Percentiles rank a stretch among this genome's conserved stretches.
phyloP scores from a whole-genome alignment of 352 stramenopile genomes.

The Phytopythium helicoides region DNA sequence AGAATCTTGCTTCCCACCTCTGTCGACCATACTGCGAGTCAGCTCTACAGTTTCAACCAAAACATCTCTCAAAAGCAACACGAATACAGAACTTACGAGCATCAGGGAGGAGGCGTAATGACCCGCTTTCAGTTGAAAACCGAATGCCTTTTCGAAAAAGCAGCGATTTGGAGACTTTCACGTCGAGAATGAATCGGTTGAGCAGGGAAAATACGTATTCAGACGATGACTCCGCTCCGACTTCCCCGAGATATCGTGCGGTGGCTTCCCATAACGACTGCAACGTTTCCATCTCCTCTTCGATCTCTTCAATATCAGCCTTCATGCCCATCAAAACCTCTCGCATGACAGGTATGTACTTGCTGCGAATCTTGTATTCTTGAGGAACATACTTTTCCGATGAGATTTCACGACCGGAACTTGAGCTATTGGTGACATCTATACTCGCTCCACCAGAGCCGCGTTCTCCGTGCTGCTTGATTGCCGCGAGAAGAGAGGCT shows the following conservation, averaged over 20 bases:
- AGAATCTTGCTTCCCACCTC: conserved; percentile 65
- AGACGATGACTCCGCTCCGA: conserved; percentile 47
- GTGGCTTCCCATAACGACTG: conserved; percentile 59
- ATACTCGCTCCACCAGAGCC: too few species aligned
- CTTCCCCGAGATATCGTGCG: conserved; percentile 68
- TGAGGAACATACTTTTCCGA: conserved; percentile 31
- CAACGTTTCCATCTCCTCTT: conserved; percentile 63
- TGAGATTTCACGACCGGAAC: too few species aligned
- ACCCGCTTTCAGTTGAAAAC: conserved; percentile 32
- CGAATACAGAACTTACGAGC: too few species aligned
- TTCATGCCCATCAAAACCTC: conserved; percentile 51
- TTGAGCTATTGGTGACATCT: too few species aligned
- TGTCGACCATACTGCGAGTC: too few species aligned
- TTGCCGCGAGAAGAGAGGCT: too few species aligned
- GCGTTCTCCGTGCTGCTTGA: not conserved
- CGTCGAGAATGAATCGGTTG: conserved; percentile 72
- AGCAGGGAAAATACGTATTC: conserved; percentile 70
- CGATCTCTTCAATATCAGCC: conserved; percentile 47
- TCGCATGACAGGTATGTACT: conserved; percentile 60
- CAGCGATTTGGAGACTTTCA: conserved; percentile 66
- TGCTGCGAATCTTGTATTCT: conserved; percentile 49
- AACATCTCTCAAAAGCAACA: too few species aligned
- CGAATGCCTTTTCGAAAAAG: conserved; percentile 55
- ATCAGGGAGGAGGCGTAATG: conserved; percentile 24
- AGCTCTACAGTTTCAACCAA: too few species aligned